phyloP scores from a whole-genome alignment of 306 rosid species.

The Canavalia gladiata region DNA sequence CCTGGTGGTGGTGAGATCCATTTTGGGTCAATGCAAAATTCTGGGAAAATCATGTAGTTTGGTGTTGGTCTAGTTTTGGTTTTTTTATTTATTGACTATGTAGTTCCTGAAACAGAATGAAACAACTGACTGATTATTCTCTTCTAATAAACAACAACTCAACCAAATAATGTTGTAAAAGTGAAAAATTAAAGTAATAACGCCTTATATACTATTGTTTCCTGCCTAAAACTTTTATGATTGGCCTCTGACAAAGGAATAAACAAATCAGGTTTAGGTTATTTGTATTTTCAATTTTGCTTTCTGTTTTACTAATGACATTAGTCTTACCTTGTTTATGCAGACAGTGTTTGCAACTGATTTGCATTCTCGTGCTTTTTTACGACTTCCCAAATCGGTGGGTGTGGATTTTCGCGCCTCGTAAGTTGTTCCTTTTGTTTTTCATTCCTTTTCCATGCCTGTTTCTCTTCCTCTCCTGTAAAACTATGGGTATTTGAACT shows the following conservation, averaged over 20 bases:
- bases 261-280: not conserved
- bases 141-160: conserved; percentile 5
- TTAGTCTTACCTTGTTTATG: conserved; percentile 49
- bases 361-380: conserved; percentile 89
- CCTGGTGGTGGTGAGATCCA: not conserved
- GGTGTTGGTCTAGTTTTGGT: not conserved
- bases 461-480: conserved; percentile 19
- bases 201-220: not conserved
- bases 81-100: conserved; percentile 25
- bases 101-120: conserved; percentile 26
- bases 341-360: conserved; percentile 97
- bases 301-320: conserved; percentile 34
- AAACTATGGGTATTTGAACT: conserved; percentile 26
- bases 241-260: not conserved
- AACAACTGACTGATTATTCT: not conserved
- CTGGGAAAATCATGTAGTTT: conserved; percentile 6
- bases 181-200: conserved; percentile 14
- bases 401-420: conserved; percentile 99
- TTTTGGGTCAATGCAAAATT: conserved; percentile 16
- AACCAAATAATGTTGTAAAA: conserved; percentile 37
- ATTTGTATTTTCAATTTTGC: conserved; percentile 33
- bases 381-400: conserved; percentile 91
- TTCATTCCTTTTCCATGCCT: conserved; percentile 1
- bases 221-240: not conserved
- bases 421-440: conserved; percentile 64